These are phyloP conservation scores for Phylloporus sp. DNA, from an alignment of 768 basidiomycete genomes.

Conservation along the genomic window DNA sequence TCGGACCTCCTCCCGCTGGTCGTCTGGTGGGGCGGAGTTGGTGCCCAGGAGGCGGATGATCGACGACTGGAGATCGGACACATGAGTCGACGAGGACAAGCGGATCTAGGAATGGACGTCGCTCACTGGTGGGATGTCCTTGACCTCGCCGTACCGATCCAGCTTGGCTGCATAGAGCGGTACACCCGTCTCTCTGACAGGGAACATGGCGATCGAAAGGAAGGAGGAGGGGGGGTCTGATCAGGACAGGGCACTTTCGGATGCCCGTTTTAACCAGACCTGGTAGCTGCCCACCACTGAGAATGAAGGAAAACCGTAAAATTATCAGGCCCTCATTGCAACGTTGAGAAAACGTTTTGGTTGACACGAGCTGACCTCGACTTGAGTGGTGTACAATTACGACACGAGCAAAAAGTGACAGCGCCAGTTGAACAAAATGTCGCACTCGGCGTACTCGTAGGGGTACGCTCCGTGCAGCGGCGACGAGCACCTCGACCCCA, in stretches of 20 bases:
- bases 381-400: slow-evolving; percentile 10
- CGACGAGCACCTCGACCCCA: too few relatives aligned
- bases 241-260: neutral
- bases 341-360: slow-evolving; percentile 31
- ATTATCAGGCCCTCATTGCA: slow-evolving; percentile 17
- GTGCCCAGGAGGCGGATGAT: slow-evolving; percentile 29
- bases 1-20: slow-evolving; percentile 28
- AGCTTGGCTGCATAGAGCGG: slow-evolving; percentile 24
- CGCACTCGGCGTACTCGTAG: too few relatives aligned
- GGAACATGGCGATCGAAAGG: slow-evolving; percentile 9
- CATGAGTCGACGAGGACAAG: slow-evolving; percentile 2
- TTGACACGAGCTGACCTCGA: slow-evolving; percentile 19
- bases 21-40: slow-evolving; percentile 24
- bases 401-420: neutral
- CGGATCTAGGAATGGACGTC: neutral
- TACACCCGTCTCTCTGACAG: slow-evolving; percentile 21
- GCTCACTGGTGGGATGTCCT: slow-evolving; percentile 28
- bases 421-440: too few relatives aligned
- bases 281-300: neutral
- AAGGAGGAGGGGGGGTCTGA: neutral
- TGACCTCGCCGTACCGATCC: slow-evolving; percentile 28
- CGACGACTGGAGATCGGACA: slow-evolving; percentile 22
- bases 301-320: slow-evolving; percentile 1
- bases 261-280: slow-evolving; percentile 11
- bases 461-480: too few relatives aligned